These are phyloP conservation scores for Auricularia heimuer DNA, from an alignment of 768 basidiomycete genomes.

Conservation along the genomic window DNA sequence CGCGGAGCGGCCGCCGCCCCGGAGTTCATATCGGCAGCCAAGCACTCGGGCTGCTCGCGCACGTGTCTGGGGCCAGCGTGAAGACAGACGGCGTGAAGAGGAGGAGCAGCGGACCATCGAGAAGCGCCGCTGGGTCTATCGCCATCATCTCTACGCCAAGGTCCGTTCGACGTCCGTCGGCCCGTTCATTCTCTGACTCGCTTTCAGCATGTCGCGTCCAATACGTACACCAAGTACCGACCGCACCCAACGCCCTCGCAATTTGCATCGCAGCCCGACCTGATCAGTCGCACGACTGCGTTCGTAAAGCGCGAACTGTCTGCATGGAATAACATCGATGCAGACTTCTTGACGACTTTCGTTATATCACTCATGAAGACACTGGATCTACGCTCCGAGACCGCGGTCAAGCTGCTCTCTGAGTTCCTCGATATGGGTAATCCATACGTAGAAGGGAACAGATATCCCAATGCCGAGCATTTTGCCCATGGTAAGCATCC, in stretches of 20 bases:
- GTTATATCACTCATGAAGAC: conserved; percentile 85
- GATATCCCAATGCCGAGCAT: conserved; percentile 74
- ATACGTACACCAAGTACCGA: conserved; percentile 74
- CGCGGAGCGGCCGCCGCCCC: conserved; percentile 18
- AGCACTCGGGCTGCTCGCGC: conserved; percentile 15
- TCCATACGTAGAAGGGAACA: conserved; percentile 43
- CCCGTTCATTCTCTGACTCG: not conserved
- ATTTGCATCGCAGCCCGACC: conserved; percentile 66
- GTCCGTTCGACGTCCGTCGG: conserved; percentile 31
- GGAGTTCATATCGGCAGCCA: conserved; percentile 21
- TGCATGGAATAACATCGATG: conserved; percentile 83
- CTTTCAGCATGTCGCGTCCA: conserved; percentile 80
- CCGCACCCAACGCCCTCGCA: conserved; percentile 83
- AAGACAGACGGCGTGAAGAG: conserved; percentile 40
- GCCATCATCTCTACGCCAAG: conserved; percentile 75
- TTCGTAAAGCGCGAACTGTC: conserved; percentile 80
- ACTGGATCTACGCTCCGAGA: conserved; percentile 85
- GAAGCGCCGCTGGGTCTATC: conserved; percentile 70
- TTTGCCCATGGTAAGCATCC: conserved; percentile 76
- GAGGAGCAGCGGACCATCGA: conserved; percentile 69
- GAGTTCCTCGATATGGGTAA: conserved; percentile 81
- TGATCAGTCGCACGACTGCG: conserved; percentile 62
- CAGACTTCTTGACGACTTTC: conserved; percentile 89
- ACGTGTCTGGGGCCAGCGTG: conserved; percentile 28
- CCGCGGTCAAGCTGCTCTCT: conserved; percentile 63